Base-by-base conservation (phyloP, 768 basidiomycete species). In the Auricularia sp. region DNA sequence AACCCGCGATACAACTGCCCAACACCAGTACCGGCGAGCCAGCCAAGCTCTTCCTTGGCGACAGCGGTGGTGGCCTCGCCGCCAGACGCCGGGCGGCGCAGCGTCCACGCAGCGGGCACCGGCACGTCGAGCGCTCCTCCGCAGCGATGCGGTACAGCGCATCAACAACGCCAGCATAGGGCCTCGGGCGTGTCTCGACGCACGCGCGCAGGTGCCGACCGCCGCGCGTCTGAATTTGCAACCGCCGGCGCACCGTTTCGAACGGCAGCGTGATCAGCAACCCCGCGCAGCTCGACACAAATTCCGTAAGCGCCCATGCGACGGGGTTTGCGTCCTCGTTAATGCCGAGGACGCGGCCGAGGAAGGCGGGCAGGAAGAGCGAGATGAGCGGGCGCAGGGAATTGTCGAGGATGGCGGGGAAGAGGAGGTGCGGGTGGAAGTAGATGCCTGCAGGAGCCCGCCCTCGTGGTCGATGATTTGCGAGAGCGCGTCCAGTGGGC, bases 91-190 rank as follows among this genome's bases (percentile, higher is more conserved):
- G 24, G 21, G 24, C 6, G 56, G 11, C 56, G 56, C 21, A 59
- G 56, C 2, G 56, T 59, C 56, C 56, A 14, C 62, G 74, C 66
- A 62, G 70, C 75, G 66, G 72, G 72, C 58, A 89, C 80, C 35
- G 90, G 89, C 64, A 90, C 77, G 69, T 92, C 24, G 94, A 93
- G 63, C 92, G 85, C 74, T 98, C 97, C 78, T 98, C 97, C 0
- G 90, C 93, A 65, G 95, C 73, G 67, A 98, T 92, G 71, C 94
- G 88, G 89, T 92, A 98, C 67, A 96, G 78, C 14, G 89, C 82
- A 71, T 99, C 96, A 16, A 97, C 88, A 58, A 99, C 81, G 3
- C 97, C 97, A 69, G 90, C 89, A 76, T 98, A 98, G n/a, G 92
- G 87, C 67, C 83, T 83, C 24, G 94, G 92, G 21, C 92, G 82